These are phyloP conservation scores for Mimosa bimucronata DNA, from an alignment of 306 rosid genomes.

Conservation along the genomic window DNA sequence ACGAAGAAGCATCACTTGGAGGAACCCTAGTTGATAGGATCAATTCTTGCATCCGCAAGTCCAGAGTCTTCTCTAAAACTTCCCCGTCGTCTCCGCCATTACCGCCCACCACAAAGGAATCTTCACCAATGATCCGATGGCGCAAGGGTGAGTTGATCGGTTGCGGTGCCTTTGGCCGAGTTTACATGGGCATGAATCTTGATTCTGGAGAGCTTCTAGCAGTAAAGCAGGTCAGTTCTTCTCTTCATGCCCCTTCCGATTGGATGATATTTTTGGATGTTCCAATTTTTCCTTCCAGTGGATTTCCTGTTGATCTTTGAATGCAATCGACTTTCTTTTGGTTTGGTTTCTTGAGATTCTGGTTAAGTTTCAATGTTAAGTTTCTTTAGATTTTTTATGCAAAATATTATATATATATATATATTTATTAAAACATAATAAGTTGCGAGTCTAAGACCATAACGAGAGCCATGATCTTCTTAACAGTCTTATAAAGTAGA, in stretches of 20 bases:
- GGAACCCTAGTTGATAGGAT: slow-evolving; percentile 83
- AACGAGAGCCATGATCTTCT: not conserved
- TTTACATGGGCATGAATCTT: slow-evolving; percentile 99
- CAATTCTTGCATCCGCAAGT: slow-evolving; percentile 73
- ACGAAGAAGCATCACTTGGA: slow-evolving; percentile 57
- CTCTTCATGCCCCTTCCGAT: not conserved
- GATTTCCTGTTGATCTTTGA: not conserved
- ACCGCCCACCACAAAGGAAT: slow-evolving; percentile 48
- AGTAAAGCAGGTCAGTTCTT: slow-evolving; percentile 76
- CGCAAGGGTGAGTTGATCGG: slow-evolving; percentile 98
- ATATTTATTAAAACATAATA: not conserved
- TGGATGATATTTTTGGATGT: slow-evolving; percentile 11
- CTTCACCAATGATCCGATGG: slow-evolving; percentile 85
- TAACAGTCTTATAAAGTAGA: not conserved
- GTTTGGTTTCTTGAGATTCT: slow-evolving; percentile 2
- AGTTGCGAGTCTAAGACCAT: not conserved
- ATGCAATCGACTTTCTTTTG: not conserved
- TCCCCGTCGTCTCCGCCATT: slow-evolving; percentile 50
- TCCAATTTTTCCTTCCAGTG: not conserved
- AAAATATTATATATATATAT: too few relatives aligned
- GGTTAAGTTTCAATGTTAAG: not conserved
- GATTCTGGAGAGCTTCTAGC: slow-evolving; percentile 99
- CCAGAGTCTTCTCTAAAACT: slow-evolving; percentile 82
- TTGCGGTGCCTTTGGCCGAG: slow-evolving; percentile 98
- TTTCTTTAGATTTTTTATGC: too few relatives aligned